Evolutionary conservation across 2,329 filamentous ascomycete genomes (phyloP).

Genomic region (Zelopaecilomyces penicillatus): DNA sequence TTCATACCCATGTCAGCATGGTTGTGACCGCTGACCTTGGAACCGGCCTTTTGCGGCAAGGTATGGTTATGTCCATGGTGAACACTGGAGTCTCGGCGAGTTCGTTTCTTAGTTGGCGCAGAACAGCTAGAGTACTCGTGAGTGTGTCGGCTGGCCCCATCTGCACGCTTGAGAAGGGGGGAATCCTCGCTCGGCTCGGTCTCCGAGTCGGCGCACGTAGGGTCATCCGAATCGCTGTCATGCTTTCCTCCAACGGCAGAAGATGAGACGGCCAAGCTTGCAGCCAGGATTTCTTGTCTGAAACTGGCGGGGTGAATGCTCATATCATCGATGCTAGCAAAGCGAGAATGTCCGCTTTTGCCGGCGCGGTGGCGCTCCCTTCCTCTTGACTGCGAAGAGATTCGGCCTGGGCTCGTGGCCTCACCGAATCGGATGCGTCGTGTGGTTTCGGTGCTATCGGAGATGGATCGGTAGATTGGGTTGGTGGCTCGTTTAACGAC

Average conservation of each 20-base stretch:
- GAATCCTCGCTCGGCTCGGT: conserved; percentile 35
- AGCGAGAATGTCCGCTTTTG: conserved; percentile 47
- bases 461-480: conserved; percentile 17
- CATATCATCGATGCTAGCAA: conserved; percentile 61
- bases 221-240: conserved; percentile 44
- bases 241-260: conserved; percentile 43
- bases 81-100: conserved; percentile 40
- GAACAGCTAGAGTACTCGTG: conserved; percentile 14
- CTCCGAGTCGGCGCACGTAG: conserved; percentile 33
- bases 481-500: conserved; percentile 42
- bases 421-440: conserved; percentile 34
- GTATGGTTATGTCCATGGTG: conserved; percentile 76
- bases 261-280: conserved; percentile 46
- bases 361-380: conserved; percentile 35
- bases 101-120: conserved; percentile 15
- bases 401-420: conserved; percentile 20
- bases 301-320: conserved; percentile 86
- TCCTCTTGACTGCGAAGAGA: conserved; percentile 26
- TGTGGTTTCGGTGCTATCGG: conserved; percentile 23
- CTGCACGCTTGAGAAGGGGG: conserved; percentile 36
- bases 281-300: conserved; percentile 84
- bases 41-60: conserved; percentile 54
- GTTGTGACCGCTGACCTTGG: conserved; percentile 62
- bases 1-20: conserved; percentile 95
- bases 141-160: conserved; percentile 23